A percentile compares a stretch with the other conserved stretches of the same genome.
Evolutionary conservation across 768 basidiomycete genomes (phyloP).

Genomic region (Hypholoma fasciculare): DNA sequence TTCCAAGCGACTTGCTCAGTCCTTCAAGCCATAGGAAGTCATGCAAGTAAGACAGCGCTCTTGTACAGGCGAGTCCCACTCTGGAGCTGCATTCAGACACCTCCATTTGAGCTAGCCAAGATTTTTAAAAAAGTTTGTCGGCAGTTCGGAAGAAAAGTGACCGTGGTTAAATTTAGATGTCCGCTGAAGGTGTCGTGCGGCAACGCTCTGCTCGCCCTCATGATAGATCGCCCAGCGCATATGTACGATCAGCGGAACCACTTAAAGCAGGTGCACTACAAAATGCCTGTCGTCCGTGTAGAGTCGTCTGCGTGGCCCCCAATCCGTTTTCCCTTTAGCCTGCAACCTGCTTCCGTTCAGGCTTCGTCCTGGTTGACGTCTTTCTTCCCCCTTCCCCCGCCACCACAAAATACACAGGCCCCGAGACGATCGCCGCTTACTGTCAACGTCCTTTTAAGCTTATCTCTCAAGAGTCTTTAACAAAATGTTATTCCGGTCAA

Average conservation of each 20-base stretch:
- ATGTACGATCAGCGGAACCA: constrained; percentile 13
- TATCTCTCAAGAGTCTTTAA: constrained; percentile 1
- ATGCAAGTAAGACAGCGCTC: too few species aligned
- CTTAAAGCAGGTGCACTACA: constrained; percentile 7
- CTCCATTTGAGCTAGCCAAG: too few species aligned
- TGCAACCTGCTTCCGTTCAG: constrained; percentile 8
- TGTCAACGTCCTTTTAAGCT: not conserved
- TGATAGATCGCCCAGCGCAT: too few species aligned
- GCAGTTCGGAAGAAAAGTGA: too few species aligned
- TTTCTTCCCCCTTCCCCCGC: constrained; percentile 1
- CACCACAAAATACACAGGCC: not conserved
- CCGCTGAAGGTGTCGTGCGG: too few species aligned
- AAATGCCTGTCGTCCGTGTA: constrained; percentile 10
- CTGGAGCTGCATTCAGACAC: too few species aligned
- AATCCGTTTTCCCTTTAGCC: constrained; percentile 4
- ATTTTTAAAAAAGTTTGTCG: too few species aligned
- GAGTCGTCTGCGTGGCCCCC: constrained; percentile 17
- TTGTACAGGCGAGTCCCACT: too few species aligned
- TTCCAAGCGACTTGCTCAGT: not conserved
- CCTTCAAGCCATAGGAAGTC: not conserved
- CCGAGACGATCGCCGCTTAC: too few species aligned
- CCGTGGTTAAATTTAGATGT: too few species aligned
- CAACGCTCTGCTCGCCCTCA: too few species aligned
- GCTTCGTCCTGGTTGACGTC: constrained; percentile 7
- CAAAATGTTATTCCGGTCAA: constrained; percentile 23